Evolutionary conservation across 1,284 basidiomycete species (phyloP), one percentile per base, ranked within the genome.

Genomic region (Taiwanofungus camphoratus): DNA sequence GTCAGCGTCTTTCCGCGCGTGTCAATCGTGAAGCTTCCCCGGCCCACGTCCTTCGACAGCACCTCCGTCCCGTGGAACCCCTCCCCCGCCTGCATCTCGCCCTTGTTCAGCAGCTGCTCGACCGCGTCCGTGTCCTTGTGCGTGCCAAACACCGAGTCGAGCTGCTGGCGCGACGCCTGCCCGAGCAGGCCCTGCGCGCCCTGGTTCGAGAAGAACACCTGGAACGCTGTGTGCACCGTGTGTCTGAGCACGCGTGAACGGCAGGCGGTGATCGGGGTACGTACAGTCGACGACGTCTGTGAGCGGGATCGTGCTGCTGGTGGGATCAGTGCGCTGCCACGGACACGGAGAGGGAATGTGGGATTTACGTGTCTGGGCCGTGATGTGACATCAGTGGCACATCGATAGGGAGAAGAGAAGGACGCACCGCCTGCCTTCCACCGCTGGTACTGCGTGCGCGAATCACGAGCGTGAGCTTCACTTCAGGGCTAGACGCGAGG

Each of bases 341-440:
- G 18, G 20, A 26, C 23, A 37, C 13, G 21, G 32, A 18, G 20
- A 29, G 54, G 45, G 48, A n/a, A n/a, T n/a, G n/a, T 12, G 45
- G 26, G 49, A 69, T 68, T 76, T 75, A 87, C 83, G 70, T 83
- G 71, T 86, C 84, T 86, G 53, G 34, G 52, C 36, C 44, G 41
- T 26, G 15, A 21, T 27, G 3, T 16, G 35, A 42, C 30, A 50
- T 58, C 33, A 58, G 50, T 52, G 36, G 48, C 57, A 50, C 50
- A 40, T 39, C 13, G 3, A 19, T 9, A 31, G n/a, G 3, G 36
- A 8, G 22, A 16, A 16, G 16, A 13, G 44, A 51, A 52, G 39
- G 12, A 55, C 72, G 66, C 54, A 87, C 85, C 85, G 71, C 84
- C 87, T 11, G 69, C 73, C 63, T 79, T 83, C 82, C 83, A 91